A percentile compares a stretch with the other conserved stretches of the same genome.
Evolutionary conservation across 139 green algal species (phyloP).

Genomic region (Bryopsis sp.): DNA sequence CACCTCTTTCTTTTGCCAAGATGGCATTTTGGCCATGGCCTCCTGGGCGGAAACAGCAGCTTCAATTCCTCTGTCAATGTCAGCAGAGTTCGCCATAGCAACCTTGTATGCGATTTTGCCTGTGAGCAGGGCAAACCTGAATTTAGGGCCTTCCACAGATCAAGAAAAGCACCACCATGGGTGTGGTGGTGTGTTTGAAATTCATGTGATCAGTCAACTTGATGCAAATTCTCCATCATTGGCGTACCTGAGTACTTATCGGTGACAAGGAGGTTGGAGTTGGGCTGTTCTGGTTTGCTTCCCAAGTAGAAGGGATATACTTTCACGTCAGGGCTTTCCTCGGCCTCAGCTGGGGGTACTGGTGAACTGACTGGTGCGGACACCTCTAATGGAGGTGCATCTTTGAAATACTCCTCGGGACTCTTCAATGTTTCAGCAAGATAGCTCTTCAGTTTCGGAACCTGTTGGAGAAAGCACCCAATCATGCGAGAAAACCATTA

Average conservation of each 20-base stretch:
- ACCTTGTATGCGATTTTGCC: slow-evolving; percentile 13
- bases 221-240: not conserved
- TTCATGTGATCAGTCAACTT: too few species aligned
- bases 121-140: not conserved
- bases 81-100: not conserved
- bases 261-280: not conserved
- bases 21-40: slow-evolving; percentile 1
- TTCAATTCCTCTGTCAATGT: slow-evolving; percentile 16
- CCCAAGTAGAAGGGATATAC: slow-evolving; percentile 16
- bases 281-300: slow-evolving; percentile 9
- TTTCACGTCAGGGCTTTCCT: not conserved
- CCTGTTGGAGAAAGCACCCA: not conserved
- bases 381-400: not conserved
- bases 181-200: too few species aligned
- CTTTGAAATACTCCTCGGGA: slow-evolving; percentile 1
- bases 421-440: not conserved
- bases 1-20: slow-evolving; percentile 20
- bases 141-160: too few species aligned
- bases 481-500: too few species aligned
- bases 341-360: not conserved
- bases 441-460: not conserved
- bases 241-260: slow-evolving; percentile 16
- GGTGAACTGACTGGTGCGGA: not conserved
- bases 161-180: too few species aligned
- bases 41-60: not conserved